Base-by-base conservation (phyloP, 305 asterid species). In the Salvia sclarea region DNA sequence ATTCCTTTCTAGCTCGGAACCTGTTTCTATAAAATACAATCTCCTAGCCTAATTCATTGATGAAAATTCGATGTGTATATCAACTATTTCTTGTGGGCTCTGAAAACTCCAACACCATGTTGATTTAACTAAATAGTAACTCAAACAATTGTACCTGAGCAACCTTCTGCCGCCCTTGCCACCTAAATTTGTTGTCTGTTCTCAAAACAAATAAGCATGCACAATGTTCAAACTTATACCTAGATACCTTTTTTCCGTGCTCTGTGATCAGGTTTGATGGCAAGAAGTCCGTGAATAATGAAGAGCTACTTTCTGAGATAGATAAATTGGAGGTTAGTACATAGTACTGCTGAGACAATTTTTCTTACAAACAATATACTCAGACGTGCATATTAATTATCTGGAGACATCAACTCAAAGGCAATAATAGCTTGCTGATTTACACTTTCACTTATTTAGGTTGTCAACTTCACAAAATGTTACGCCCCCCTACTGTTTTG, bases 271-370 rank as follows among this genome's bases (percentile, higher is more conserved):
- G 97, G 88, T 80, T 81, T 80, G 89, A 79, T 66, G 88, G 76
- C 28, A 61, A 16, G 53, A 56, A 78, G 61, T 59, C 10, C 54
- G 79, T 64, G 61, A 75, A 82, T 48, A 71, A 78, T 75, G 87
- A 81, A 44, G 82, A 79, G 60, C 61, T 70, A 16, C 68, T 56
- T 61, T 74, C 84, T 47, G 92, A 88, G 80, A 69, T 95, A 75
- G 82, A 78, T 5, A 74, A 83, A 68, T 83, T 91, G 75, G 83
- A 89, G 97, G 99, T 94, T 76, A 48, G 80, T 79, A 18, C 64
- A 91, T 76, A 48, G 80, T 79, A 18, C 64, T 64, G 56, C 75
- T n/a, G 45, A 14, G 38, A 52, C 41, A 44, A 11, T 25, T 16
- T 13, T 45, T 67, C 37, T 62, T 66, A 47, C 58, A 31, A 65